phyloP scores from a whole-genome alignment of 306 rosid genomes.

The Dalbergia cochinchinensis region DNA sequence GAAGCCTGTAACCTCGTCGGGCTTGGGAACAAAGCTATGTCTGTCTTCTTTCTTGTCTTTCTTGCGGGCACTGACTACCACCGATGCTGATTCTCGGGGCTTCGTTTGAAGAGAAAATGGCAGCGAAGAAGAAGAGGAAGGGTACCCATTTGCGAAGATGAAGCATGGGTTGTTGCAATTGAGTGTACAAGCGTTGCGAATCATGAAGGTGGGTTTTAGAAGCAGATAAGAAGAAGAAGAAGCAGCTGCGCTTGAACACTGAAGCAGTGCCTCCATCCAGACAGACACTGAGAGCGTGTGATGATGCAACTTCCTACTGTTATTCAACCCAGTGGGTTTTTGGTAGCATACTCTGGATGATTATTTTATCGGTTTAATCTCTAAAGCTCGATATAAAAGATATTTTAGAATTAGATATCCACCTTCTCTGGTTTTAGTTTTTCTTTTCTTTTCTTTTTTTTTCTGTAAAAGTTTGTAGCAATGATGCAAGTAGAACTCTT shows the following conservation, averaged over 20 bases:
- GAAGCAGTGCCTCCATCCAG: conserved; percentile 58
- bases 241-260: not conserved
- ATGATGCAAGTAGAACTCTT: too few relatives aligned
- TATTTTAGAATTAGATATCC: too few relatives aligned
- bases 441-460: too few relatives aligned
- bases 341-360: too few relatives aligned
- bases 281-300: too few relatives aligned
- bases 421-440: too few relatives aligned
- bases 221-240: conserved; percentile 44
- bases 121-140: conserved; percentile 45
- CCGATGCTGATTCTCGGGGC: conserved; percentile 53
- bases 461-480: too few relatives aligned
- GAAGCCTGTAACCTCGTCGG: conserved; percentile 71
- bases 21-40: conserved; percentile 69
- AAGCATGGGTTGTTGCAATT: conserved; percentile 43
- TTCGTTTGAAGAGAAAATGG: conserved; percentile 49
- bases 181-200: conserved; percentile 29
- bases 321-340: too few relatives aligned
- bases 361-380: too few relatives aligned
- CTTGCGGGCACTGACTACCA: conserved; percentile 61
- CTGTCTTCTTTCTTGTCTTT: conserved; percentile 62
- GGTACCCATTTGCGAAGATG: conserved; percentile 41
- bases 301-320: too few relatives aligned
- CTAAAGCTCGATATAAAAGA: too few relatives aligned
- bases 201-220: conserved; percentile 35